phyloP scores from a whole-genome alignment of 2,329 filamentous ascomycete genomes.

The Ascochyta rabiei region DNA sequence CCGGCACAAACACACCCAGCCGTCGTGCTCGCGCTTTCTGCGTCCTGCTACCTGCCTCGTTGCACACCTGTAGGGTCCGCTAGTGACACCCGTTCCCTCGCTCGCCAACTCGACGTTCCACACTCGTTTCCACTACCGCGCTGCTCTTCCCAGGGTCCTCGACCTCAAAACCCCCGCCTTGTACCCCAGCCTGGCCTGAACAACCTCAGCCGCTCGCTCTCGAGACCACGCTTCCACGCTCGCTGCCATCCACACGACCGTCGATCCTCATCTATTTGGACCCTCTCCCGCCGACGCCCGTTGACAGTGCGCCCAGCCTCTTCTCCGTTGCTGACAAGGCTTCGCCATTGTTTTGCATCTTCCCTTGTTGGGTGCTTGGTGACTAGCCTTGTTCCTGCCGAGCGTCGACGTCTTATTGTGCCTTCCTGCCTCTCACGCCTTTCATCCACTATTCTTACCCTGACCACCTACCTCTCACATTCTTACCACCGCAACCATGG shows the following conservation, averaged over 20 bases:
- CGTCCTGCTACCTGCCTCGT: constrained; percentile 12
- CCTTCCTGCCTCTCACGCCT: constrained; percentile 22
- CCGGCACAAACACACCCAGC: too few relatives aligned
- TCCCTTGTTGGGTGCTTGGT: constrained; percentile 19
- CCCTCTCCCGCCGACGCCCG: constrained; percentile 1
- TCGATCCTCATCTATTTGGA: constrained; percentile 1
- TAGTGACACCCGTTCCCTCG: constrained; percentile 36
- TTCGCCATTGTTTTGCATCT: constrained; percentile 11
- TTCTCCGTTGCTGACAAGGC: background rate
- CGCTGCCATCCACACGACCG: background rate
- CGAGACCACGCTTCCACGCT: constrained; percentile 1
- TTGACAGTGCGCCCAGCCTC: constrained; percentile 3
- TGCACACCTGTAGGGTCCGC: constrained; percentile 15
- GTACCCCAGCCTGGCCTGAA: constrained; percentile 21
- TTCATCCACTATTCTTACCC: constrained; percentile 28
- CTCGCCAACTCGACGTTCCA: constrained; percentile 34
- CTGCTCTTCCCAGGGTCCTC: constrained; percentile 21
- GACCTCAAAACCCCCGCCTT: constrained; percentile 26
- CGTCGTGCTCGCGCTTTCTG: constrained; percentile 32
- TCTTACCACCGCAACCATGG: constrained; percentile 25
- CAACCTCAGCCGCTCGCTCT: constrained; percentile 23
- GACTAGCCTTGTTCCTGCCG: constrained; percentile 24
- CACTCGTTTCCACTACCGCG: constrained; percentile 41
- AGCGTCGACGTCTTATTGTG: constrained; percentile 15
- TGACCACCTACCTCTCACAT: constrained; percentile 20